Conservation (phyloP, 2,329 filamentous ascomycete genomes). For the Beauveria australis region DNA sequence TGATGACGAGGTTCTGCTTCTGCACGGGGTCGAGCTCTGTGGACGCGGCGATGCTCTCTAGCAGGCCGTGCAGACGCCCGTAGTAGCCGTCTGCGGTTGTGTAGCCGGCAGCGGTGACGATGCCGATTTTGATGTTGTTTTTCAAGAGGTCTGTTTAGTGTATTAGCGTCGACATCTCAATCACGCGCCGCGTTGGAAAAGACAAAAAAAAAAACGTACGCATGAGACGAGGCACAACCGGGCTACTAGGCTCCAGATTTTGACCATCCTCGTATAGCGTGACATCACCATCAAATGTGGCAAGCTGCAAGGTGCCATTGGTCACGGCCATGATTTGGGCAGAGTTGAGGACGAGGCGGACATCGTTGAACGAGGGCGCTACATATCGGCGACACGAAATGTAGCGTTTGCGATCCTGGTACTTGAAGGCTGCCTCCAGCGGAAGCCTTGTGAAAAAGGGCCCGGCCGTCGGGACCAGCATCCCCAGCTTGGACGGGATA, state of each 20-base stretch:
- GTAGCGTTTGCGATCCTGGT: constrained; percentile 75
- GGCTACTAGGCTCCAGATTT: constrained; percentile 65
- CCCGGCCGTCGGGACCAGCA: constrained; percentile 86
- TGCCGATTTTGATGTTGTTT: constrained; percentile 76
- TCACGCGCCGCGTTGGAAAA: not conserved
- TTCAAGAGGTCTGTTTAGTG: constrained; percentile 55
- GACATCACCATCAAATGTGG: constrained; percentile 96
- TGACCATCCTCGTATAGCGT: constrained; percentile 90
- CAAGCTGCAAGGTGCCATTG: constrained; percentile 66
- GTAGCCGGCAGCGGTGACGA: constrained; percentile 95
- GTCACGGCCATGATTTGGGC: constrained; percentile 91
- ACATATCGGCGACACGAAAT: constrained; percentile 92
- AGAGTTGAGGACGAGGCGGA: constrained; percentile 86
- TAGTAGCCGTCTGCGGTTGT: constrained; percentile 83
- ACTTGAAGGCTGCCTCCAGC: constrained; percentile 82
- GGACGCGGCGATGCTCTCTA: constrained; percentile 64
- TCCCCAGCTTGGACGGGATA: constrained; percentile 79
- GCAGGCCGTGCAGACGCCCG: constrained; percentile 73
- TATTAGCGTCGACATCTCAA: not conserved
- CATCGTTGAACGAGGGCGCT: constrained; percentile 93
- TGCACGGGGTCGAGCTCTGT: constrained; percentile 52
- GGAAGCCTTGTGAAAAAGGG: constrained; percentile 85
- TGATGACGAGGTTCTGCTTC: constrained; percentile 75
- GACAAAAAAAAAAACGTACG: constrained; percentile 22
- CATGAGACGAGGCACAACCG: constrained; percentile 61